Evolutionary conservation across 768 basidiomycete species (phyloP).

Genomic region (Mycena crocata): DNA sequence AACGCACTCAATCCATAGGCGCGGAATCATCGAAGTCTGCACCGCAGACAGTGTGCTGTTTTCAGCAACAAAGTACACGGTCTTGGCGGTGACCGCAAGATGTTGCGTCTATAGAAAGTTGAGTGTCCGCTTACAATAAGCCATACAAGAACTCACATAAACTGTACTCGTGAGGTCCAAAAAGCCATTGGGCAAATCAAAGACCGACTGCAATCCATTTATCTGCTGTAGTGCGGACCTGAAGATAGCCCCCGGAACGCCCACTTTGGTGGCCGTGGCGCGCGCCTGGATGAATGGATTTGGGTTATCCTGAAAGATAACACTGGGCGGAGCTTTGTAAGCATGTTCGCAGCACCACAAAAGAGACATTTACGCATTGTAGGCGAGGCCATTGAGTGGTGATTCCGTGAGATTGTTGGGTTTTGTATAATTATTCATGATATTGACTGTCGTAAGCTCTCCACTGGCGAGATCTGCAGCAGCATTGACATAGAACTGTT

Average conservation of each 20-base stretch:
- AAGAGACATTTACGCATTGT: slow-evolving; percentile 28
- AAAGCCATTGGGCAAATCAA: slow-evolving; percentile 63
- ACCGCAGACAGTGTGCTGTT: slow-evolving; percentile 53
- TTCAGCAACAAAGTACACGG: slow-evolving; percentile 65
- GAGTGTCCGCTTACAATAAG: neutral
- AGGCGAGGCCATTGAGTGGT: slow-evolving; percentile 21
- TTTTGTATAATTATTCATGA: slow-evolving; percentile 17
- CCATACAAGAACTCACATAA: slow-evolving; percentile 56
- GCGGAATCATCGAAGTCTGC: slow-evolving; percentile 55
- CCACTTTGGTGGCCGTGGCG: slow-evolving; percentile 58
- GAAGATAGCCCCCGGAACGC: slow-evolving; percentile 72
- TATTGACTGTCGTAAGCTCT: slow-evolving; percentile 13
- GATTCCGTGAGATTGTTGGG: slow-evolving; percentile 27
- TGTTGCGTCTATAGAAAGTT: slow-evolving; percentile 60
- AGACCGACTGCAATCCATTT: slow-evolving; percentile 56
- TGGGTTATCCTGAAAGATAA: slow-evolving; percentile 53
- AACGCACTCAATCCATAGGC: slow-evolving; percentile 73
- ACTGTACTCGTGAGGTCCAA: slow-evolving; percentile 60
- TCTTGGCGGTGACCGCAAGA: slow-evolving; percentile 66
- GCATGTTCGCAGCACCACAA: neutral
- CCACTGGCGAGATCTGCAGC: slow-evolving; percentile 47
- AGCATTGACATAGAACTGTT: slow-evolving; percentile 47
- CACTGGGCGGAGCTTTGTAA: slow-evolving; percentile 41
- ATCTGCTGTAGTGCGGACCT: slow-evolving; percentile 57
- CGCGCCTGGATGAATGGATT: slow-evolving; percentile 65